phyloP scores from a whole-genome alignment of 1,284 basidiomycete species.

The Ceratobasidium sp. region DNA sequence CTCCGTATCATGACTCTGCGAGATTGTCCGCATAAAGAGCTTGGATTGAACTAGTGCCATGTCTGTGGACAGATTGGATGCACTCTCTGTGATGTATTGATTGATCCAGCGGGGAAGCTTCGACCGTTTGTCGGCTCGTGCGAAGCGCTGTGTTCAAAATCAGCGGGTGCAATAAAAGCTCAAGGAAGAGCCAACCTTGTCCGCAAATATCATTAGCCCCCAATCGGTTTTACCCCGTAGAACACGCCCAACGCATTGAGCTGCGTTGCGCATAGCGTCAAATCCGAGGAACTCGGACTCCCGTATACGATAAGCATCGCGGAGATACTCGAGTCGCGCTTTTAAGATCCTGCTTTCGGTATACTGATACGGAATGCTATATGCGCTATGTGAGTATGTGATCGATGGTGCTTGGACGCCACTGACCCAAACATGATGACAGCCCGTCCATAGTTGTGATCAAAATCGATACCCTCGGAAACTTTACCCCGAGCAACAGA shows the following conservation, averaged over 20 bases:
- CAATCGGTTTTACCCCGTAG: slow-evolving; percentile 98
- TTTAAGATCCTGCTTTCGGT: slow-evolving; percentile 98
- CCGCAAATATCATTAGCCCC: slow-evolving; percentile 99
- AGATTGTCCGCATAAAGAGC: slow-evolving; percentile 96
- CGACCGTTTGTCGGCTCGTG: slow-evolving; percentile 92
- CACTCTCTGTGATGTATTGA: slow-evolving; percentile 97
- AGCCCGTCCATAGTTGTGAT: slow-evolving; percentile 98
- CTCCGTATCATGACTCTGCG: slow-evolving; percentile 94
- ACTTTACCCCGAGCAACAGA: slow-evolving; percentile 99
- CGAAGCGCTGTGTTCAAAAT: slow-evolving; percentile 75
- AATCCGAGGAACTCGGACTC: slow-evolving; percentile 99
- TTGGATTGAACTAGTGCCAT: slow-evolving; percentile 97
- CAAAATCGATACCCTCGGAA: slow-evolving; percentile 99
- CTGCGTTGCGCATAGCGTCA: slow-evolving; percentile 99
- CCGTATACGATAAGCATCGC: slow-evolving; percentile 97
- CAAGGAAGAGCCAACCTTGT: slow-evolving; percentile 72
- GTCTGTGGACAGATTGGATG: slow-evolving; percentile 96
- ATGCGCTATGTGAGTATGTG: background rate
- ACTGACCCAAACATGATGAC: slow-evolving; percentile 99
- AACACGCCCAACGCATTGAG: slow-evolving; percentile 98
- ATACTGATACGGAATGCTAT: slow-evolving; percentile 95
- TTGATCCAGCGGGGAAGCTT: slow-evolving; percentile 99
- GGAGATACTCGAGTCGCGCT: slow-evolving; percentile 94
- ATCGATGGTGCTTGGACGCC: background rate
- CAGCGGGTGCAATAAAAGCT: background rate